Evolutionary conservation across 148 eudicot genomes (phyloP), one percentile per base, ranked within the genome.

Genomic region (Gaultheria prostrata): DNA sequence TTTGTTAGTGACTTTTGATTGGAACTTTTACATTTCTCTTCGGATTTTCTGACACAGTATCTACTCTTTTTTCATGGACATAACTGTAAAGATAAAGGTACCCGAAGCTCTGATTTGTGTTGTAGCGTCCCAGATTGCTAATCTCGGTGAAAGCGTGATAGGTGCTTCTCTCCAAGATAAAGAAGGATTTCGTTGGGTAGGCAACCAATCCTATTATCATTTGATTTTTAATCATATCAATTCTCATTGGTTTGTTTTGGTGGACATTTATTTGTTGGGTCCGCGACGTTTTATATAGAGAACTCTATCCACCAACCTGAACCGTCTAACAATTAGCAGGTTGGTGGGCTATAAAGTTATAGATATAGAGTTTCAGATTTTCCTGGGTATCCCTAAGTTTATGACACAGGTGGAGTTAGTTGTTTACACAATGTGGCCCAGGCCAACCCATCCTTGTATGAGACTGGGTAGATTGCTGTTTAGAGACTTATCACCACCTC

Each of bases 111-210:
- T 85, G 72, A 87, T 93, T 57, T 95, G 98, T 78, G 93, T 95
- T 73, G 75, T 95, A 79, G 98, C 98, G 50, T 89, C 98, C 51
- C 97, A 95, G 88, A 88, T 95, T 83, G 98, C 98, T 53, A 95
- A 95, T 84, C 80, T 94, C 74, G 94, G 98, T 84, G 98, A 95
- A 89, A 95, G 98, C 86, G 78, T 94, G 18, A 95, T 95, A 76
- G 98, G 98, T 74, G 98, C 98, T 88, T 85, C 89, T 51, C 80
- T 94, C 79, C 98, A 95, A 88, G 98, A 92, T 26, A 95, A 94
- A 84, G 92, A 94, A 88, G 98, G 98, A 75, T 95, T 89, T 59
- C 45, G 74, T 85, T 95, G 98, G 98, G 98, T 95, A 88, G n/a
- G 98, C 79, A 46, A 61, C 79, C 30, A 5, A 79, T 67, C 35